phyloP scores from a whole-genome alignment of 371 early-diverging fungal species.

The Hamiltosporidium tvaerminnensis region DNA sequence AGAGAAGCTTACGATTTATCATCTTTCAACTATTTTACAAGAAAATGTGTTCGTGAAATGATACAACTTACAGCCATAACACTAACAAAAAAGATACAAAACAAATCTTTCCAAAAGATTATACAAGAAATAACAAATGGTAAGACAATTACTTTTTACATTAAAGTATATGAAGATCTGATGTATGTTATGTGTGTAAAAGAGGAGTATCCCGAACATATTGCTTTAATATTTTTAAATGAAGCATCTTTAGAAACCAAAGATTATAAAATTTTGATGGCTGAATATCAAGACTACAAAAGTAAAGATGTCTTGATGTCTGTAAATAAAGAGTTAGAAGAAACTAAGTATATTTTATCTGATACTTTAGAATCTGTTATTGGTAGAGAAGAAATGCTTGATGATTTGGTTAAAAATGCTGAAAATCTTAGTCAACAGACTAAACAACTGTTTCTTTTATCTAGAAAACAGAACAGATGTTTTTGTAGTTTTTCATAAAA shows the following conservation, averaged over 20 bases:
- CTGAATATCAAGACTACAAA: slow-evolving; percentile 46
- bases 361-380: slow-evolving; percentile 44
- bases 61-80: slow-evolving; percentile 25
- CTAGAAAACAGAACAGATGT: slow-evolving; percentile 49
- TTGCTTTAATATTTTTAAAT: slow-evolving; percentile 29
- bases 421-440: slow-evolving; percentile 37
- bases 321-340: slow-evolving; percentile 48
- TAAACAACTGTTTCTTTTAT: slow-evolving; percentile 47
- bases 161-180: slow-evolving; percentile 16
- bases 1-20: slow-evolving; percentile 31
- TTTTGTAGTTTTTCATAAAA: slow-evolving; percentile 30
- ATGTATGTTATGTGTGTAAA: slow-evolving; percentile 27
- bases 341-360: slow-evolving; percentile 33
- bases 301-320: slow-evolving; percentile 34
- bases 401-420: slow-evolving; percentile 44
- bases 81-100: slow-evolving; percentile 29
- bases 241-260: slow-evolving; percentile 15
- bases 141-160: slow-evolving; percentile 33
- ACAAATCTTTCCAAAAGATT: slow-evolving; percentile 33
- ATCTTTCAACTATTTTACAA: slow-evolving; percentile 32
- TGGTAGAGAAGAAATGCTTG: slow-evolving; percentile 46
- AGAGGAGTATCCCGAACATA: slow-evolving; percentile 31
- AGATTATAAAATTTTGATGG: slow-evolving; percentile 32
- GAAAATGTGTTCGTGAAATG: slow-evolving; percentile 30
- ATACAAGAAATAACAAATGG: slow-evolving; percentile 33